A percentile compares a stretch with the other conserved stretches of the same genome.
phyloP scores from a whole-genome alignment of 2,329 filamentous ascomycete genomes.

The Fusarium sp. region DNA sequence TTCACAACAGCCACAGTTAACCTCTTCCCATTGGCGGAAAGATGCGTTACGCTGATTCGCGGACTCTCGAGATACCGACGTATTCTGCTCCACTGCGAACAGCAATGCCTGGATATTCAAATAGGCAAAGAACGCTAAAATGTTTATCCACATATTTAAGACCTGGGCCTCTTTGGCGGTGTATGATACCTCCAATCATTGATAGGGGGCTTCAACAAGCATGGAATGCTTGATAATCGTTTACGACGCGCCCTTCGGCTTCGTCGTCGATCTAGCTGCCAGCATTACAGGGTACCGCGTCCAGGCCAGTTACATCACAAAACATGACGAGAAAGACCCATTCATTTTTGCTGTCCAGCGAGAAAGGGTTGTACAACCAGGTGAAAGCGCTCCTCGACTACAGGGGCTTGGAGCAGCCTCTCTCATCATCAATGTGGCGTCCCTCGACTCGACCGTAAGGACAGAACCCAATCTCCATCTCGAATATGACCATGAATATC shows the following conservation, averaged over 20 bases:
- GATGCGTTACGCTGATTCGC: not conserved
- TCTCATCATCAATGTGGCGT: not conserved
- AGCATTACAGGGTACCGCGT: slow-evolving; percentile 19
- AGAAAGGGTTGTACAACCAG: not conserved
- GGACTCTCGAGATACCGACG: not conserved
- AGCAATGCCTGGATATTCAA: not conserved
- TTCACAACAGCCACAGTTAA: too few species aligned
- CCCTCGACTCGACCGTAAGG: not conserved
- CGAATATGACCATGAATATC: slow-evolving; percentile 20
- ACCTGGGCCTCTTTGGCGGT: not conserved
- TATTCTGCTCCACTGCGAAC: not conserved
- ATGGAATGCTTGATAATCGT: slow-evolving; percentile 20
- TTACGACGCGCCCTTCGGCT: slow-evolving; percentile 1
- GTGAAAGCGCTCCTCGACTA: not conserved
- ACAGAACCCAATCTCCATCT: not conserved
- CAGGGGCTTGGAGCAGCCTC: not conserved
- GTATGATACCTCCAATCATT: not conserved
- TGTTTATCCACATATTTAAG: slow-evolving; percentile 16
- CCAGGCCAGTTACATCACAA: not conserved
- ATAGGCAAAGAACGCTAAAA: slow-evolving; percentile 13
- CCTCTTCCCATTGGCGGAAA: not conserved
- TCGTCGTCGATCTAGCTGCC: slow-evolving; percentile 18
- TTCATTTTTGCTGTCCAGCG: not conserved
- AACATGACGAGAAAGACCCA: not conserved
- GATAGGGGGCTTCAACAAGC: not conserved